Evolutionary conservation across 139 green algal genomes (phyloP).

Genomic region (Asterochloris erici): DNA sequence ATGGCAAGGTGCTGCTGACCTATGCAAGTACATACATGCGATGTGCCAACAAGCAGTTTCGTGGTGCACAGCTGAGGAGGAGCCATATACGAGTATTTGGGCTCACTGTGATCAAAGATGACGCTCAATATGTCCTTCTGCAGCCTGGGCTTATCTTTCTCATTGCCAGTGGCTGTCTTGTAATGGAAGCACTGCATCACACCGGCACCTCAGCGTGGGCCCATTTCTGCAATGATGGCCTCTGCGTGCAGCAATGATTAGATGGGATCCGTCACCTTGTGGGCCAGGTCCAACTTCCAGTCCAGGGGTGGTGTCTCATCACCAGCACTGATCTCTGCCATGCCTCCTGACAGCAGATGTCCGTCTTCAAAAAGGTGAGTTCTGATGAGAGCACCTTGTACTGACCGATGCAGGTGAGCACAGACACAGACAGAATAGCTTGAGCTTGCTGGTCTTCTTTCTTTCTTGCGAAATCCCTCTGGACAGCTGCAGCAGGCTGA

Average conservation of each 20-base stretch:
- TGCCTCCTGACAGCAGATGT: too few species aligned
- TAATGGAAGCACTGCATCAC: slow-evolving; percentile 57
- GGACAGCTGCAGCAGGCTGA: too few species aligned
- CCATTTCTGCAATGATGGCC: not conserved
- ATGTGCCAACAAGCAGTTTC: not conserved
- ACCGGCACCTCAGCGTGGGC: not conserved
- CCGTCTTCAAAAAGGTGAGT: too few species aligned
- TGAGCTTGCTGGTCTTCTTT: too few species aligned
- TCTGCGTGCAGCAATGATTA: too few species aligned
- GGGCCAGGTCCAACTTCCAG: slow-evolving; percentile 2
- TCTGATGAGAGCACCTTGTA: too few species aligned
- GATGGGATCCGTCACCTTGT: not conserved
- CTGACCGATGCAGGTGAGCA: too few species aligned
- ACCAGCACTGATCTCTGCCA: not conserved
- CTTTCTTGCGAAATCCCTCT: too few species aligned
- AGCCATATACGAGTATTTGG: not conserved
- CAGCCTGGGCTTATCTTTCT: slow-evolving; percentile 45
- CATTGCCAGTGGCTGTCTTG: slow-evolving; percentile 31
- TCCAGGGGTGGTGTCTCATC: slow-evolving; percentile 3
- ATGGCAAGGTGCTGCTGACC: not conserved
- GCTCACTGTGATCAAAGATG: slow-evolving; percentile 47
- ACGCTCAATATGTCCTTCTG: slow-evolving; percentile 51
- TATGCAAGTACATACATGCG: not conserved
- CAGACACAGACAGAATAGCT: too few species aligned
- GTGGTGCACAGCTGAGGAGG: not conserved